Evolutionary conservation across 345 rosid genomes (phyloP), one percentile per base, ranked within the genome.

Genomic region (Iberis pinnata): DNA sequence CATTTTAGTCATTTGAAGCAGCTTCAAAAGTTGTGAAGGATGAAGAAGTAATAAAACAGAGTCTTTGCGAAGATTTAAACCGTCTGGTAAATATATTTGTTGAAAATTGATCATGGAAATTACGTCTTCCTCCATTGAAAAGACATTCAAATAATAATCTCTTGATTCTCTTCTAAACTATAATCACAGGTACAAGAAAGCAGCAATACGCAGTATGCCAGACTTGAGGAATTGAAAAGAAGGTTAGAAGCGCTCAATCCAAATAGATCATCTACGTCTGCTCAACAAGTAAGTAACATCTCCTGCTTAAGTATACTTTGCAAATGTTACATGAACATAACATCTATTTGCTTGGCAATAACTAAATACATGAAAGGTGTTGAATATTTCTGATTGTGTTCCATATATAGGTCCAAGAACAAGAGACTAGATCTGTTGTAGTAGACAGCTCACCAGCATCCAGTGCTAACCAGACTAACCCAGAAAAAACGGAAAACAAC

Each of bases 151-250:
- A 8, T 39, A 29, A 22, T 36, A 36, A 24, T 50, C 12, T 22
- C n/a, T n/a, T n/a, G 8, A 26, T 26, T 4, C 8, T 35, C 31
- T 74, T 31, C 35, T 61, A 45, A 45, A 53, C 6, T 45, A 7
- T 54, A 37, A 46, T 18, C 3, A 13, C 31, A 86, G 93, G 84
- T 83, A 53, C 86, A 77, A 77, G 84, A 89, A 76, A 80, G 95
- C 72, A 83, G 86, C 71, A 78, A 33, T 49, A 43, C 69, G 6
- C 89, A 89, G 73, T 78, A 73, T 61, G 68, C 95, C 53, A 72
- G 88, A 68, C 87, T 89, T 37, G 89, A 81, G 80, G 84, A 77
- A 67, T 66, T 83, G 55, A 83, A 86, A 77, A 78, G 86, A 70
- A 73, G 86, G 20, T 47, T 86, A 58, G 92, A 81, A 70, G 85